These are phyloP conservation scores for Pythium brassicae DNA, from an alignment of 352 stramenopile species.

Conservation along the genomic window DNA sequence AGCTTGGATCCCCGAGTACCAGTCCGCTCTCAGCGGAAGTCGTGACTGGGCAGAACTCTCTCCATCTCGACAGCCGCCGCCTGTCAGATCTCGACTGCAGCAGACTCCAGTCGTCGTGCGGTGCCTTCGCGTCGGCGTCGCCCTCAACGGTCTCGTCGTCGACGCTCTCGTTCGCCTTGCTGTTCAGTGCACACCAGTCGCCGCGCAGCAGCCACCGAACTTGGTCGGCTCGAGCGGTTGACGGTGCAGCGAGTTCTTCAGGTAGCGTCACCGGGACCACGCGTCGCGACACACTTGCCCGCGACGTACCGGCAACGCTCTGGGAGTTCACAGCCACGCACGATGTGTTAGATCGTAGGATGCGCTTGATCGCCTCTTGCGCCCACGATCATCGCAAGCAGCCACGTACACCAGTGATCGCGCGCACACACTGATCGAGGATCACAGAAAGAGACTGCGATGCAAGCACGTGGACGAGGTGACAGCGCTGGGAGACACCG, in stretches of 20 bases:
- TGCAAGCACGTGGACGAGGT: conserved; percentile 40
- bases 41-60: conserved; percentile 57
- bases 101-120: neutral
- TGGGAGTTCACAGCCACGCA: conserved; percentile 10
- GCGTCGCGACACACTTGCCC: conserved; percentile 32
- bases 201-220: conserved; percentile 58
- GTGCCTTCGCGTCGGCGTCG: neutral
- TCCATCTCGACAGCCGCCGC: conserved; percentile 45
- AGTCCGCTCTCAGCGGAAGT: conserved; percentile 22
- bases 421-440: conserved; percentile 51
- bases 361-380: neutral
- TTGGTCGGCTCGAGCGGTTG: conserved; percentile 35
- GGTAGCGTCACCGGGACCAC: conserved; percentile 30
- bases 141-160: neutral
- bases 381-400: neutral
- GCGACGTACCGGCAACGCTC: conserved; percentile 39
- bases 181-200: conserved; percentile 33
- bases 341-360: neutral
- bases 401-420: conserved; percentile 49
- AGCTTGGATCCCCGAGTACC: conserved; percentile 31
- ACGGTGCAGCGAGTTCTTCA: conserved; percentile 22
- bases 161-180: neutral
- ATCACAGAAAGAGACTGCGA: conserved; percentile 42
- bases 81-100: conserved; percentile 3
- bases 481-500: conserved; percentile 10